Percentiles rank a stretch among this genome's conserved stretches.
These are phyloP conservation scores for Macadamia integrifolia DNA, from an alignment of 164 flowering plant genomes.

Conservation along the genomic window DNA sequence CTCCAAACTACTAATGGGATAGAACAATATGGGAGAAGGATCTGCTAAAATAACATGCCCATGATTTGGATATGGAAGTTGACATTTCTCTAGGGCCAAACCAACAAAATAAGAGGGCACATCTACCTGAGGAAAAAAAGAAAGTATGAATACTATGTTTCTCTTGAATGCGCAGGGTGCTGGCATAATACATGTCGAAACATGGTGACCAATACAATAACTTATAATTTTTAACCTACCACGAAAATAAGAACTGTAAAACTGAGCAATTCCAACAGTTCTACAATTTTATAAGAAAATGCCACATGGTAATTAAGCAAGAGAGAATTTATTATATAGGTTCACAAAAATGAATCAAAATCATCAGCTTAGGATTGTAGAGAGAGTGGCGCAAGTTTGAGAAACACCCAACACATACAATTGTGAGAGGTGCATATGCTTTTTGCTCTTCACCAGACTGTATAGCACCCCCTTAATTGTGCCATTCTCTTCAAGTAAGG, in stretches of 20 bases:
- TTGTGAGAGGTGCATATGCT: conserved; percentile 77
- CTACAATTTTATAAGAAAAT: too few species aligned
- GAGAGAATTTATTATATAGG: too few species aligned
- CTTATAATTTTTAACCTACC: too few species aligned
- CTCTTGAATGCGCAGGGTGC: not conserved
- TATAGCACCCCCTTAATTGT: conserved; percentile 69
- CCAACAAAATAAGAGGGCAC: conserved; percentile 92
- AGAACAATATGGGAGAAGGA: conserved; percentile 87
- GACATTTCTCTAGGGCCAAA: conserved; percentile 71
- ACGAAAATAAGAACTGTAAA: too few species aligned
- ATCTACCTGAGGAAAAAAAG: conserved; percentile 51
- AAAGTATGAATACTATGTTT: not conserved
- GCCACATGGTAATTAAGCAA: not conserved
- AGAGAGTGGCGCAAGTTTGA: conserved; percentile 89
- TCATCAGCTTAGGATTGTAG: conserved; percentile 64
- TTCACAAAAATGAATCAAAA: not conserved
- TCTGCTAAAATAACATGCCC: conserved; percentile 85
- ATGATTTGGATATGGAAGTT: conserved; percentile 83
- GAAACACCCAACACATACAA: conserved; percentile 94
- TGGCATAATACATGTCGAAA: not conserved
- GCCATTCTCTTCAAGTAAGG: conserved; percentile 77
- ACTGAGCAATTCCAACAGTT: too few species aligned
- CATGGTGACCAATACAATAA: not conserved
- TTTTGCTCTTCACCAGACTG: conserved; percentile 55
- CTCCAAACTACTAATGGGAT: conserved; percentile 85